Evolutionary conservation across 2,329 filamentous ascomycete genomes (phyloP).

Genomic region (Grosmannia huntii): DNA sequence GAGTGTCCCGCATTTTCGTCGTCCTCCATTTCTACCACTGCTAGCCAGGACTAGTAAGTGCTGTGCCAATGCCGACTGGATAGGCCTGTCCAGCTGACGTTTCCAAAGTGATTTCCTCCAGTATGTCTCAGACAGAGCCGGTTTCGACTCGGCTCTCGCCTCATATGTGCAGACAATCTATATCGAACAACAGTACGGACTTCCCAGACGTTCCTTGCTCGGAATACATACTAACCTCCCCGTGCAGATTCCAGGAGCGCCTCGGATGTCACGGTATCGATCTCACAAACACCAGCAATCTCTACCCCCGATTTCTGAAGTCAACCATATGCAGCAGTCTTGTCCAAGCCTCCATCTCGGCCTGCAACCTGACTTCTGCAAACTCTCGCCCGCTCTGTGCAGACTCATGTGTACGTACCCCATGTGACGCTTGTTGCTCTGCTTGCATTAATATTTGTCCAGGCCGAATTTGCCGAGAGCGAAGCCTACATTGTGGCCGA

Average conservation of each 20-base stretch:
- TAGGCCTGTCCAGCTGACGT: not conserved
- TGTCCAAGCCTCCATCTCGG: conserved; percentile 69
- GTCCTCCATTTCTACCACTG: conserved; percentile 51
- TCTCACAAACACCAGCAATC: conserved; percentile 61
- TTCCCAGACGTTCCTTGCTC: not conserved
- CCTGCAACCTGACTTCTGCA: conserved; percentile 53
- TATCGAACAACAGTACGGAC: conserved; percentile 60
- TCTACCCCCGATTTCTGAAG: conserved; percentile 88
- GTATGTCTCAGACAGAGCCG: conserved; percentile 60
- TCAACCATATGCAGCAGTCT: conserved; percentile 89
- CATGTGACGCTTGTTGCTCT: too few relatives aligned
- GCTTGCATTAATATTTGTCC: not conserved
- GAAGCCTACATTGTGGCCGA: conserved; percentile 77
- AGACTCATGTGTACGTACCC: conserved; percentile 60
- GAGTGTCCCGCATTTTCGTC: conserved; percentile 60
- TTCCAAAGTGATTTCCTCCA: conserved; percentile 66
- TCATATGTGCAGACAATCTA: conserved; percentile 65
- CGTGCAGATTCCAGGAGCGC: conserved; percentile 59
- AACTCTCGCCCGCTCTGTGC: conserved; percentile 71
- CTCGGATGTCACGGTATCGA: conserved; percentile 73
- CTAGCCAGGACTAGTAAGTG: conserved; percentile 16
- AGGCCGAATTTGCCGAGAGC: conserved; percentile 76
- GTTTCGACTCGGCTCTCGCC: conserved; percentile 66
- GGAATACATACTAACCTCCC: not conserved
- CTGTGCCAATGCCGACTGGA: not conserved